Conservation (phyloP, 2,329 filamentous ascomycete genomes). For the Colletotrichum simmondsii region DNA sequence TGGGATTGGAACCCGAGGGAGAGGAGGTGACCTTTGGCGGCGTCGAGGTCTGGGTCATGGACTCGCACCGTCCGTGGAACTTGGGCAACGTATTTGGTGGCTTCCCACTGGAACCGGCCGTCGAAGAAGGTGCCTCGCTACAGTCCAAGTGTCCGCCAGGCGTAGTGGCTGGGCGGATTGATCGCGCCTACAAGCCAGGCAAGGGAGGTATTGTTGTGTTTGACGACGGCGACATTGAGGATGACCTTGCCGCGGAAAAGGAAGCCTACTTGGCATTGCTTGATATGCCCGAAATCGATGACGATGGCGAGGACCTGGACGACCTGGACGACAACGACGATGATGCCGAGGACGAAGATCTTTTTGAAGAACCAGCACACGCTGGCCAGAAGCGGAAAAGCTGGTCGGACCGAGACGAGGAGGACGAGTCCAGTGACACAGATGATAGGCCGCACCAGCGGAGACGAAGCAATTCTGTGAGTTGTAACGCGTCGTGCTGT, state of each 20-base stretch:
- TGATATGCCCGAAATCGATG: slow-evolving; percentile 91
- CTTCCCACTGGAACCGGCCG: slow-evolving; percentile 64
- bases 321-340: slow-evolving; percentile 68
- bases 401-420: slow-evolving; percentile 73
- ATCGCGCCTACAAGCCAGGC: slow-evolving; percentile 77
- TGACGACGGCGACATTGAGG: slow-evolving; percentile 94
- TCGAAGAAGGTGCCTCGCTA: slow-evolving; percentile 58
- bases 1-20: slow-evolving; percentile 78
- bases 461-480: slow-evolving; percentile 87
- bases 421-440: slow-evolving; percentile 78
- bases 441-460: slow-evolving; percentile 82
- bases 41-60: slow-evolving; percentile 96
- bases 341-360: slow-evolving; percentile 52
- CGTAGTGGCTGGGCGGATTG: slow-evolving; percentile 78
- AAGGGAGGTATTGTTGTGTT: slow-evolving; percentile 92
- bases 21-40: slow-evolving; percentile 78
- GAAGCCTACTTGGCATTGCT: slow-evolving; percentile 87
- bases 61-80: slow-evolving; percentile 94
- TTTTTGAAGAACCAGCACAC: slow-evolving; percentile 55
- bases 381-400: slow-evolving; percentile 82
- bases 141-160: slow-evolving; percentile 69
- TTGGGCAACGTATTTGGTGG: slow-evolving; percentile 92
- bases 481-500: slow-evolving; percentile 38
- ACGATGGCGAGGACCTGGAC: slow-evolving; percentile 73
- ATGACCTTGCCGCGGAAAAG: slow-evolving; percentile 78